Evolutionary conservation across 108 stramenopile genomes (phyloP).

Genomic region (Pseudonitzschia multiseries): DNA sequence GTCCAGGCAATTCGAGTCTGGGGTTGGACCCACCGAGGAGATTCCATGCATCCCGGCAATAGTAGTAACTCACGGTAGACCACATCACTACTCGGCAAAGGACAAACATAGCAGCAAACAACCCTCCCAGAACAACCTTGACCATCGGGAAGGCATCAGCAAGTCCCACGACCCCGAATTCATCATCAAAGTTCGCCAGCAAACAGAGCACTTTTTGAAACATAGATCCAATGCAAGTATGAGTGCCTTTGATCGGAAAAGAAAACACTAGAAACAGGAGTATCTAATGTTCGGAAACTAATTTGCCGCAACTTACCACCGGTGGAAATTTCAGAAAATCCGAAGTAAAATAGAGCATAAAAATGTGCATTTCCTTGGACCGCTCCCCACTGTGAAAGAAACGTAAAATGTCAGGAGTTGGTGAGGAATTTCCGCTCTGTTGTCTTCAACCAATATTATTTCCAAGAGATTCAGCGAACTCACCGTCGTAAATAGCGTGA

Average conservation of each 20-base stretch:
- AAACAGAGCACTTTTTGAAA: conserved; percentile 52
- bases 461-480: background rate
- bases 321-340: conserved; percentile 77
- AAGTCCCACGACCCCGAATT: conserved; percentile 71
- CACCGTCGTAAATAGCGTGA: conserved; percentile 56
- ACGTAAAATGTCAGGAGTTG: background rate
- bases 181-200: conserved; percentile 83
- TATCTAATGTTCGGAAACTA: background rate
- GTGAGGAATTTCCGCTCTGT: background rate
- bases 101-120: conserved; percentile 77
- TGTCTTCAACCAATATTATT: background rate
- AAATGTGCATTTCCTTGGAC: conserved; percentile 66
- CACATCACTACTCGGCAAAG: conserved; percentile 73
- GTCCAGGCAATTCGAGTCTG: conserved; percentile 35
- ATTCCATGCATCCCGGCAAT: conserved; percentile 53
- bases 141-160: conserved; percentile 69
- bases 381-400: conserved; percentile 50
- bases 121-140: conserved; percentile 58
- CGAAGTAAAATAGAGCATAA: conserved; percentile 82
- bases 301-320: conserved; percentile 6
- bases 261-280: background rate
- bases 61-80: conserved; percentile 71
- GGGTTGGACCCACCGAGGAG: conserved; percentile 46
- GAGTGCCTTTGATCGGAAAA: background rate
- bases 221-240: background rate